A percentile compares a stretch with the other conserved stretches of the same genome.
phyloP scores from a whole-genome alignment of 768 basidiomycete species.

The Lactarius psammicola region DNA sequence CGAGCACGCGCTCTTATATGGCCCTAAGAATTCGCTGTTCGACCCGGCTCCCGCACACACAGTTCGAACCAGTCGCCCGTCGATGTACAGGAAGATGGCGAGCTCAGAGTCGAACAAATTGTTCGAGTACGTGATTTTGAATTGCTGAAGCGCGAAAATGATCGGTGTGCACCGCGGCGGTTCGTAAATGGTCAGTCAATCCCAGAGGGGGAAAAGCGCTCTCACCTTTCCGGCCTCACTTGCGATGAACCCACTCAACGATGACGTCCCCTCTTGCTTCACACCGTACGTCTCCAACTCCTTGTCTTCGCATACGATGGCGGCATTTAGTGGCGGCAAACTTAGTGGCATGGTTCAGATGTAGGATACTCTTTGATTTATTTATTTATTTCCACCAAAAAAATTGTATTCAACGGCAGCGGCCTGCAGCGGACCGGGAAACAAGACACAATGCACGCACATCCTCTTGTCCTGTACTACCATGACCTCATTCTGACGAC shows the following conservation, averaged over 20 bases:
- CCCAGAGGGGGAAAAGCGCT: background rate
- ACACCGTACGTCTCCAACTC: constrained; percentile 7
- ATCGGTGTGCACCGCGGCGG: background rate
- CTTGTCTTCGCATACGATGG: constrained; percentile 9
- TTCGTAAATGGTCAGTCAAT: too few species aligned
- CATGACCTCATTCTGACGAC: background rate
- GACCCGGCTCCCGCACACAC: background rate
- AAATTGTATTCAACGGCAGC: too few species aligned
- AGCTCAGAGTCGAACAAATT: background rate
- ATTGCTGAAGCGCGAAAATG: constrained; percentile 4
- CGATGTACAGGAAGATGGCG: background rate
- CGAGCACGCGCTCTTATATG: background rate
- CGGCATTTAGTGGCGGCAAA: background rate
- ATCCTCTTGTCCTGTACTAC: background rate
- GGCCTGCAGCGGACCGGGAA: background rate
- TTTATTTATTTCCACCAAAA: too few species aligned
- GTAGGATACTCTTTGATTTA: too few species aligned
- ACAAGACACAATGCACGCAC: background rate
- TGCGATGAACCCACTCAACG: constrained; percentile 8
- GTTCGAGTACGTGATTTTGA: background rate
- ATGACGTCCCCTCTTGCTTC: background rate
- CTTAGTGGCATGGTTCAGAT: constrained; percentile 14
- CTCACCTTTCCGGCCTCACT: constrained; percentile 21
- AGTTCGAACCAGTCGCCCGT: background rate
- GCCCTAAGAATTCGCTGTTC: background rate